Evolutionary conservation across 2,329 filamentous ascomycete genomes (phyloP), one percentile per base, ranked within the genome.

Genomic region (Monascus ruber): DNA sequence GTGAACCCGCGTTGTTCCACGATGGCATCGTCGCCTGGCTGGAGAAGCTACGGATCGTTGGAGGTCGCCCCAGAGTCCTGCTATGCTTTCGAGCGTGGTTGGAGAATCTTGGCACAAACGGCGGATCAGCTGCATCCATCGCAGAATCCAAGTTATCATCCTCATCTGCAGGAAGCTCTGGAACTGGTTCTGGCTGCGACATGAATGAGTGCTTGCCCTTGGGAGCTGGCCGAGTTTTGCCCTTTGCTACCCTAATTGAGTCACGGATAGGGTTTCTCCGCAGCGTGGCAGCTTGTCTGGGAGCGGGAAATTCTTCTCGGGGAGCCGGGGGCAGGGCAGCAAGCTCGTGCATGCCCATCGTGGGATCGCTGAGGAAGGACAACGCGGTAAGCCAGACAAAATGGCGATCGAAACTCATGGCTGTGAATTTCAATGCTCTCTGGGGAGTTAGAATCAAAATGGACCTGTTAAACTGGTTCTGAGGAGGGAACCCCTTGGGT

Each of bases 391-490:
- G 69, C 91, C 91, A 98, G 36, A 95, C 68, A 54, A 93, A 94
- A 61, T 98, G 91, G 10, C 91, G 79, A 48, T 96, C 91, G 28
- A 81, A 70, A 24, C 79, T 82, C 10, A 74, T 70, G 0, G 91
- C 85, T 0, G 91, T 98, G 59, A 98, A 96, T 58, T 98, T 98
- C 41, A 98, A 72, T 1, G 91, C 91, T 51, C 91, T 77, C 52
- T 94, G 83, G 1, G 91, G 89, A 4, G 91, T 98, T 36, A 98
- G 64, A 48, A 98, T 94, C 35, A 98, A 67, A 50, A 98, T 96
- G 0, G 91, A 96, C 38, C 91, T 81, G 63, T 93, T 86, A 68
- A 95, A 96, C 6, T 86, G 67, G 37, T 48, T 54, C 31, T 71
- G 59, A 4, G 62, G 47, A 17, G 60, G 64, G 32, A 72, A 65